Conservation (phyloP, 2,329 filamentous ascomycete genomes). For the Alternaria viburni region DNA sequence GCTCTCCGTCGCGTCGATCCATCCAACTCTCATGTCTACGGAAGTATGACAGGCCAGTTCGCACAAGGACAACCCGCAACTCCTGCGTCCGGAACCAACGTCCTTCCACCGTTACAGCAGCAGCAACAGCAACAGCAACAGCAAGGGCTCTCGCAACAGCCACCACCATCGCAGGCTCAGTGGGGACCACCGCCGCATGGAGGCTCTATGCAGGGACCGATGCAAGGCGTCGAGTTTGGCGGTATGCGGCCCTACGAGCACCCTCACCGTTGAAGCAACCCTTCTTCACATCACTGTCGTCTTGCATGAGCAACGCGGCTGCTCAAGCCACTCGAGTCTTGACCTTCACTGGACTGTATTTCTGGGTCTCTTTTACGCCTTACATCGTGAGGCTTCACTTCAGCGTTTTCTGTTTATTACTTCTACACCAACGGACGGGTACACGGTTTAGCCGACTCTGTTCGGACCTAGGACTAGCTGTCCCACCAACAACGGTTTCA, state of each 20-base stretch:
- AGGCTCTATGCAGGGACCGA: slow-evolving; percentile 34
- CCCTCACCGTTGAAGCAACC: slow-evolving; percentile 24
- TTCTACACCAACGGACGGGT: not conserved
- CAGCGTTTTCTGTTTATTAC: not conserved
- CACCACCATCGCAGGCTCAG: slow-evolving; percentile 42
- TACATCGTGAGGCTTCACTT: not conserved
- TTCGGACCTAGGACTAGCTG: not conserved
- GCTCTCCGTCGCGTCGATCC: slow-evolving; percentile 56
- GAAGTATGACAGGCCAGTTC: slow-evolving; percentile 53
- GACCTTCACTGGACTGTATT: not conserved
- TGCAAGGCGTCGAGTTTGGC: slow-evolving; percentile 59
- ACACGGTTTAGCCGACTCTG: not conserved
- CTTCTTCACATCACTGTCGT: not conserved
- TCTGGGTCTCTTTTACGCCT: not conserved
- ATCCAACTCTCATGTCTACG: slow-evolving; percentile 55
- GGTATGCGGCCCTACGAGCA: slow-evolving; percentile 46
- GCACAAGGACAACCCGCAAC: slow-evolving; percentile 47
- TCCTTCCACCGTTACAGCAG: slow-evolving; percentile 49
- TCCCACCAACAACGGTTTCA: not conserved
- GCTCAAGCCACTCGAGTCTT: not conserved
- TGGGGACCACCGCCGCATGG: slow-evolving; percentile 38
- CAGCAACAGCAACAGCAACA: slow-evolving; percentile 29
- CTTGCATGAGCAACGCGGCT: not conserved
- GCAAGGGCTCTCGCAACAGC: slow-evolving; percentile 17
- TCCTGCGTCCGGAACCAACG: slow-evolving; percentile 36